Evolutionary conservation across 805 yeast genomes (phyloP).

Genomic region (Nakazawaea ambrosiae): DNA sequence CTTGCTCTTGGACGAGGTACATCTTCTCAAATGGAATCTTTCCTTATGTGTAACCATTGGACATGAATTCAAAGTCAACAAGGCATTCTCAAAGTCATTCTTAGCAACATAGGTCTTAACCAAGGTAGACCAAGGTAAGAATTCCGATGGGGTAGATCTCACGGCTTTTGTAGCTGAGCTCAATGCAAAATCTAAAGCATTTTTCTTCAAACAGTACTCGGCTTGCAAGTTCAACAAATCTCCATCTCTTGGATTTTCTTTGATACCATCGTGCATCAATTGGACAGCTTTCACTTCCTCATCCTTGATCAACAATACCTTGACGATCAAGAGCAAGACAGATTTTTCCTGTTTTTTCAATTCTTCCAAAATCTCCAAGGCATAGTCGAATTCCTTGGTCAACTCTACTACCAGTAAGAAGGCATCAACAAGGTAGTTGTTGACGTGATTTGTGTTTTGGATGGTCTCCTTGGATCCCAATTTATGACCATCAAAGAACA

Average conservation of each 20-base stretch:
- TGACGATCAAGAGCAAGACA: slow-evolving; percentile 52
- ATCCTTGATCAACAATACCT: slow-evolving; percentile 43
- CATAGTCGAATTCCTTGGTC: slow-evolving; percentile 59
- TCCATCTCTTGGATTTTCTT: slow-evolving; percentile 44
- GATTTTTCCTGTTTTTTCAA: slow-evolving; percentile 45
- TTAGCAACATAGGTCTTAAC: slow-evolving; percentile 56
- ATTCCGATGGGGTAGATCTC: slow-evolving; percentile 67
- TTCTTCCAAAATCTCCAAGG: slow-evolving; percentile 48
- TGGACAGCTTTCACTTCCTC: slow-evolving; percentile 55
- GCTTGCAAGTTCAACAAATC: slow-evolving; percentile 50
- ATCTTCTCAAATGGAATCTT: slow-evolving; percentile 52
- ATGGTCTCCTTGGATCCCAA: slow-evolving; percentile 60
- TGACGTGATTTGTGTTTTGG: slow-evolving; percentile 57
- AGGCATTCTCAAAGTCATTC: slow-evolving; percentile 64
- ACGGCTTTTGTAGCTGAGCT: slow-evolving; percentile 58
- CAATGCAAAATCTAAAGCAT: slow-evolving; percentile 48
- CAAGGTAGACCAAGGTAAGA: slow-evolving; percentile 64
- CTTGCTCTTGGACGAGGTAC: slow-evolving; percentile 38
- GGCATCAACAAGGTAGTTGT: slow-evolving; percentile 72
- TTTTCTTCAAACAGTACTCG: slow-evolving; percentile 46
- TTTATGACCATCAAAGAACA: slow-evolving; percentile 60
- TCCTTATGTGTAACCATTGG: slow-evolving; percentile 78
- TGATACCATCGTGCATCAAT: slow-evolving; percentile 43
- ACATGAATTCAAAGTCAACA: slow-evolving; percentile 68
- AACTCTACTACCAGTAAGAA: slow-evolving; percentile 56